Evolutionary conservation across 1,139 yeast genomes (phyloP), one percentile per base, ranked within the genome.

Genomic region (Yamadazyma oceani): DNA sequence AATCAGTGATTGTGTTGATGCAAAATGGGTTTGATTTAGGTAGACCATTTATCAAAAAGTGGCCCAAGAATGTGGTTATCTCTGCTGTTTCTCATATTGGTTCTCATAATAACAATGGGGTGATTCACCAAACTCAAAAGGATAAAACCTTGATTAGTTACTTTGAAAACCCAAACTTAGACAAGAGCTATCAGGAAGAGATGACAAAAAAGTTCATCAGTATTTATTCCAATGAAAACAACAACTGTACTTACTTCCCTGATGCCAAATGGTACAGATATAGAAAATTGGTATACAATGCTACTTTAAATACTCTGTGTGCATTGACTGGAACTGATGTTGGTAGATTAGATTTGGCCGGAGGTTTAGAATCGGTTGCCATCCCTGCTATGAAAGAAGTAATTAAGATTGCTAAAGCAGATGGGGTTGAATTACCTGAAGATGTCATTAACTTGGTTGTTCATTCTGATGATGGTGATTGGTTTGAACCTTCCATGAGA

Each of bases 211-310:
- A 31, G 5, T 61, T 62, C 34, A 49, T 57, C 11, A 43, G 50
- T 2, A 42, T 65, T 13, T 64, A 64, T 44, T 49, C 53, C 49
- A 47, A 50, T 31, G 46, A 42, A 10, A 22, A 24, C 26, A 46
- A 45, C 42, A 28, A 34, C 5, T 49, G 49, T 12, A 39, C 35
- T 7, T 26, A 48, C 13, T 69, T 62, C 35, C 42, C 45, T 11
- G 56, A 51, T 35, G 49, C 40, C 7, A 39, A 42, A 31, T 48
- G 34, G 28, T 44, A 50, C 13, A 50, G 72, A 38, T 63, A 67
- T 66, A 58, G 50, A 29, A 66, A 66, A 38, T 52, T 66, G 17
- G 48, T 66, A 12, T 66, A 64, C 42, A 66, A 66, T 38, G 64
- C 66, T 11, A 52, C 64, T 3, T 54, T 55, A 42, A 66, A 65